Base-by-base conservation (phyloP, 83 land plant genomes). In the Picea abies region DNA sequence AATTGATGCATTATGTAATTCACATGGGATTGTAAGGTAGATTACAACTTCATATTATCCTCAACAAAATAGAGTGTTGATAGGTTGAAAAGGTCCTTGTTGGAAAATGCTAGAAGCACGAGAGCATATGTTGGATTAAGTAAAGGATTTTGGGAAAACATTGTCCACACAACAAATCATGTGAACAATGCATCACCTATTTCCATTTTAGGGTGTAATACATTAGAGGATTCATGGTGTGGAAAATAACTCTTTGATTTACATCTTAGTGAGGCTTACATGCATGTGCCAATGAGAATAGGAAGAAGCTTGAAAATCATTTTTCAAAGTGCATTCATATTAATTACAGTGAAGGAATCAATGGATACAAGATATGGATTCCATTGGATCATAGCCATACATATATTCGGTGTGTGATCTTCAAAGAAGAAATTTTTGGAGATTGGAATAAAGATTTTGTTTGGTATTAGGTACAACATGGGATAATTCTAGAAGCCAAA, bases 81-180 rank as follows among this genome's bases (percentile, higher is more conserved):
- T 29, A 69, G 41, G 17, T 14, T 69, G 23, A 32, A 32, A 15
- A 69, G 20, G 37, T 29, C 44, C 73, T 69, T 69, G 39, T 22
- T 37, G 52, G 25, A 72, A 17, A 72, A 72, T 49, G 52, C 52
- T 15, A 19, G 52, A 1, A 39, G 22, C 52, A 72, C 39, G 76
- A 72, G 23, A 58, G 35, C 10, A 19, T 49, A 60, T 17, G 60
- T 5, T 3, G 3, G 19, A 0, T 41, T 72, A 20, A 39, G 49
- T 11, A 72, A 72, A 19, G 25, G 32, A 20, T 85, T 82, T 83
- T 88, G 85, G 87, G 79, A 23, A 37, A 80, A 88, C 77, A 82
- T 44, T 5, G 15, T 82, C 26, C 14, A 29, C 6, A 88, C 77
- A 8, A 60, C 60, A 14, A 37, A 49, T 20, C 32, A 82, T 83